Conservation (phyloP, 2,329 filamentous ascomycete genomes). For the Aspergillus brasiliensis region DNA sequence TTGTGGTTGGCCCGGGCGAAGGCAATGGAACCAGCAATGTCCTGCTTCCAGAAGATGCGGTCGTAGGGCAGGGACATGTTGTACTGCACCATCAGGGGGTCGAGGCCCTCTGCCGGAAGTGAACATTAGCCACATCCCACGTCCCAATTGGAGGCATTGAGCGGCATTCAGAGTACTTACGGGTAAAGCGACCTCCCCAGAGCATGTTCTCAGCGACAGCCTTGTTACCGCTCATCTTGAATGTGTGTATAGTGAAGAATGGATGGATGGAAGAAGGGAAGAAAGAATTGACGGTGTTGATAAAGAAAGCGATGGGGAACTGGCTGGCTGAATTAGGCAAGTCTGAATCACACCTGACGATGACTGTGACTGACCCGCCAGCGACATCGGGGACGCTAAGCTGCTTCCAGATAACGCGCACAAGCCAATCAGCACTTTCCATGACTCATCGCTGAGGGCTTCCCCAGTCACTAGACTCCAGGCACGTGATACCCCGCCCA, state of each 20-base stretch:
- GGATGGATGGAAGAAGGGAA: constrained; percentile 6
- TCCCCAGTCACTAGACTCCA: not conserved
- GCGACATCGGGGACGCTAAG: constrained; percentile 18
- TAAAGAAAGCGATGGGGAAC: not conserved
- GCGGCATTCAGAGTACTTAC: constrained; percentile 34
- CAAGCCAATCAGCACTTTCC: not conserved
- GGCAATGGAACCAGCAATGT: constrained; percentile 78
- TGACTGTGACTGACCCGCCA: not conserved
- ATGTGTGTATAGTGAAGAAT: constrained; percentile 7
- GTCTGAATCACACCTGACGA: constrained; percentile 1
- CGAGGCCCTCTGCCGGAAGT: constrained; percentile 66
- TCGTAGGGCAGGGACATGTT: constrained; percentile 82
- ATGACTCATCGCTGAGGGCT: not conserved
- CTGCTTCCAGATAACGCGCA: not conserved
- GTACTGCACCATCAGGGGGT: constrained; percentile 84
- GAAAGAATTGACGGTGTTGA: not conserved
- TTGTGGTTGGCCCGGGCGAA: constrained; percentile 80
- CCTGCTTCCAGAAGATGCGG: constrained; percentile 74
- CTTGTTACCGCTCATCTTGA: constrained; percentile 40
- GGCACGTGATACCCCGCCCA: not conserved
- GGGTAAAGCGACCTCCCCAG: constrained; percentile 65
- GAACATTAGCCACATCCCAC: constrained; percentile 22
- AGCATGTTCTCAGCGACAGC: constrained; percentile 55
- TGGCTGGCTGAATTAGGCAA: constrained; percentile 8
- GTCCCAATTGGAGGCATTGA: constrained; percentile 19